Evolutionary conservation across 768 basidiomycete genomes (phyloP).

Genomic region (Pisolithus sp.): DNA sequence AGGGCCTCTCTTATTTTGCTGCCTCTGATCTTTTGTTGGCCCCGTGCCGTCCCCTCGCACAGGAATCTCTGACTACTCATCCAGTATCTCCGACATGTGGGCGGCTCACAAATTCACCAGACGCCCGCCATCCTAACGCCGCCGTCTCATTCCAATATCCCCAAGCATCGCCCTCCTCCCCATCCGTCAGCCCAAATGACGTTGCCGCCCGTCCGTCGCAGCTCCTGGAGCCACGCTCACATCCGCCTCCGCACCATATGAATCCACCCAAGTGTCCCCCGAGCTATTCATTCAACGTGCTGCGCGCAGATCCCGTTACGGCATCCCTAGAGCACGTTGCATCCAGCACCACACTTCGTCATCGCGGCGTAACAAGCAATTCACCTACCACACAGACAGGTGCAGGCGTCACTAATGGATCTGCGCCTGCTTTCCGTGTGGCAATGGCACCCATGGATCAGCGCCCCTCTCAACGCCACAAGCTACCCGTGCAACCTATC

Average conservation of each 20-base stretch:
- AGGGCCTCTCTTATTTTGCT: not conserved
- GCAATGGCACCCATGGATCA: constrained; percentile 21
- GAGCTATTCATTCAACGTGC: constrained; percentile 38
- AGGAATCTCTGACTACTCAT: not conserved
- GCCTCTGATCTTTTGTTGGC: not conserved
- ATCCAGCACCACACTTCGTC: constrained; percentile 35
- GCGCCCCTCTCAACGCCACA: constrained; percentile 19
- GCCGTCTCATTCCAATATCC: not conserved
- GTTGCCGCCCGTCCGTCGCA: constrained; percentile 11
- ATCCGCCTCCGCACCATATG: constrained; percentile 6
- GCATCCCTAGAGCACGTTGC: constrained; percentile 40
- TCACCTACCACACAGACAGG: constrained; percentile 13
- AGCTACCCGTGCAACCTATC: not conserved
- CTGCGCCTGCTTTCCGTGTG: constrained; percentile 34
- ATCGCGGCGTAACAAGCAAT: constrained; percentile 16
- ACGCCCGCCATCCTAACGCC: not conserved
- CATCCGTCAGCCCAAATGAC: constrained; percentile 24
- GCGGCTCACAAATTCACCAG: not conserved
- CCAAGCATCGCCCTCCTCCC: constrained; percentile 16
- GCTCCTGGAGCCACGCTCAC: constrained; percentile 1
- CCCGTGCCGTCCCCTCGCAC: not conserved
- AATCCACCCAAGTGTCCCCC: constrained; percentile 9
- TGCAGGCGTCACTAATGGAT: constrained; percentile 27
- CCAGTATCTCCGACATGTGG: constrained; percentile 4
- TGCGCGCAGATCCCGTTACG: constrained; percentile 36